These are phyloP conservation scores for Sporothrix pallida DNA, from an alignment of 2,329 filamentous ascomycete species.

Conservation along the genomic window DNA sequence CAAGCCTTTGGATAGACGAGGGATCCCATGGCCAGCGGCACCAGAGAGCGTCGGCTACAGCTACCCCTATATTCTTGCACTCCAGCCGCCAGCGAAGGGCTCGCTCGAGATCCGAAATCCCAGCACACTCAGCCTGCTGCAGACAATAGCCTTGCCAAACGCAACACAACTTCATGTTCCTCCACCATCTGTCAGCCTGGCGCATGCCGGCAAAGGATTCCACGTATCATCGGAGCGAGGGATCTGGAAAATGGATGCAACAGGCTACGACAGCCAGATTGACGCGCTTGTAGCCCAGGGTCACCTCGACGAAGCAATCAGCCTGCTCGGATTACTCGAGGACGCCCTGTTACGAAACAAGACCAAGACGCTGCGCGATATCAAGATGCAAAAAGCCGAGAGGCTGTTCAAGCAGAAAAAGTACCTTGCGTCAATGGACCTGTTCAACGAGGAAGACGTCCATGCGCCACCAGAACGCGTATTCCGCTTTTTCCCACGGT, in stretches of 20 bases:
- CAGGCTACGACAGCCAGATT: constrained; percentile 89
- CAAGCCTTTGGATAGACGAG: constrained; percentile 75
- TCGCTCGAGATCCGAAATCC: constrained; percentile 90
- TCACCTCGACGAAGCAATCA: constrained; percentile 89
- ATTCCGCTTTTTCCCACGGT: constrained; percentile 79
- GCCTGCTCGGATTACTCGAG: constrained; percentile 85
- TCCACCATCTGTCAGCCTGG: constrained; percentile 89
- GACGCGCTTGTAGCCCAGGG: constrained; percentile 76
- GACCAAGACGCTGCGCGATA: constrained; percentile 75
- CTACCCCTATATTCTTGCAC: constrained; percentile 89
- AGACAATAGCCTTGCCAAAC: constrained; percentile 80
- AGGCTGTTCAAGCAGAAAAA: constrained; percentile 79
- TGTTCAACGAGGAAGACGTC: constrained; percentile 84
- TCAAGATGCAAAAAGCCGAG: constrained; percentile 92
- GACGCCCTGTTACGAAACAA: constrained; percentile 89
- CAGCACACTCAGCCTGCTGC: constrained; percentile 85
- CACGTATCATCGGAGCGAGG: constrained; percentile 88
- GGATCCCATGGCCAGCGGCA: constrained; percentile 89
- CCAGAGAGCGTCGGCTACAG: constrained; percentile 94
- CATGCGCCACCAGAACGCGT: constrained; percentile 89
- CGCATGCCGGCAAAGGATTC: constrained; percentile 95
- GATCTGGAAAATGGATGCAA: constrained; percentile 95
- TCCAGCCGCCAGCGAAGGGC: constrained; percentile 78
- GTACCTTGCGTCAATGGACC: constrained; percentile 83
- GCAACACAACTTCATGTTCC: constrained; percentile 89